Percentiles rank a stretch among this genome's conserved stretches.
phyloP scores from a whole-genome alignment of 495 filamentous ascomycete species.

The Aspergillus homomorphus region DNA sequence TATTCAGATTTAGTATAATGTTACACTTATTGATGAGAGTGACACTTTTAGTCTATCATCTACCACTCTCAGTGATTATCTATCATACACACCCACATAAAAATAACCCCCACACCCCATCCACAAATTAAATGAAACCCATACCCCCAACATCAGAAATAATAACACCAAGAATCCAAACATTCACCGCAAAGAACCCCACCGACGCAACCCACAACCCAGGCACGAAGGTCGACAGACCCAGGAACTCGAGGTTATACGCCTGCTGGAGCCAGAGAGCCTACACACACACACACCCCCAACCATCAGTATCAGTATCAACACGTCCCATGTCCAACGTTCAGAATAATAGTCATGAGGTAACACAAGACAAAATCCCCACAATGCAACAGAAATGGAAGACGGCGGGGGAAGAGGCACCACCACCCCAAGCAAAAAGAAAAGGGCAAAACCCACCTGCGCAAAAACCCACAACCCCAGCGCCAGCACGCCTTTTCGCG shows the following conservation, averaged over 20 bases:
- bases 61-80: too few relatives aligned
- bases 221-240: conserved; percentile 78
- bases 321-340: too few relatives aligned
- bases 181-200: conserved; percentile 79
- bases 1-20: background rate
- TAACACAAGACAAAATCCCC: background rate
- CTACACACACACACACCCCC: too few relatives aligned
- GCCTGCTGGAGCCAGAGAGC: conserved; percentile 86
- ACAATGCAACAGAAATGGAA: background rate
- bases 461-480: conserved; percentile 67
- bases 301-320: too few relatives aligned
- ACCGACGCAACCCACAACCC: conserved; percentile 74
- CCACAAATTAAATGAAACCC: too few relatives aligned
- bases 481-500: conserved; percentile 58
- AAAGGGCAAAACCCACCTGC: conserved; percentile 44
- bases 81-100: background rate
- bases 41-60: too few relatives aligned
- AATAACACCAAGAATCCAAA: conserved; percentile 81
- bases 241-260: conserved; percentile 84
- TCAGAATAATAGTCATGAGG: too few relatives aligned
- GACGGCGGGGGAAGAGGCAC: background rate
- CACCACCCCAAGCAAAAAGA: background rate
- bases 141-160: conserved; percentile 57
- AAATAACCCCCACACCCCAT: background rate
- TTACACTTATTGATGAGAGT: too few relatives aligned